Evolutionary conservation across 805 yeast species (phyloP).

Genomic region (Kodamaea hsintzibuensis): DNA sequence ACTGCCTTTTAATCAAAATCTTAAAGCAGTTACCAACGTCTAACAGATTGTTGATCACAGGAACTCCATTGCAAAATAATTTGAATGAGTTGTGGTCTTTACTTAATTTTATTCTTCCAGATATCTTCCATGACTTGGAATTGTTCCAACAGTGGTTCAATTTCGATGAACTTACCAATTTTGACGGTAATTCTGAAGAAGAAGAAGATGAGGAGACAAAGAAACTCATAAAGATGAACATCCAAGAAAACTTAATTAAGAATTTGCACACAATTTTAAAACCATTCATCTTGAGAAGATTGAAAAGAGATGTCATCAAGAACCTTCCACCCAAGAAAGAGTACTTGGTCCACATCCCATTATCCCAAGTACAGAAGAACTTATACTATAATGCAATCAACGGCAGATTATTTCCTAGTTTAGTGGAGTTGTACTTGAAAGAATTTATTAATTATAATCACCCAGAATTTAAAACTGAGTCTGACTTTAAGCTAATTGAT

Average conservation of each 20-base stretch:
- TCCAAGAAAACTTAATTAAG: slow-evolving; percentile 55
- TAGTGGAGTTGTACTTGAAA: slow-evolving; percentile 48
- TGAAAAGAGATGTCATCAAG: slow-evolving; percentile 68
- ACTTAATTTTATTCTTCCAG: slow-evolving; percentile 88
- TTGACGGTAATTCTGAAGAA: slow-evolving; percentile 21
- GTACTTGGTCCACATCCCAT: slow-evolving; percentile 72
- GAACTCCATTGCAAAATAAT: slow-evolving; percentile 96
- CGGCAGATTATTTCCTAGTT: slow-evolving; percentile 43
- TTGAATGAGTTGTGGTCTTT: slow-evolving; percentile 89
- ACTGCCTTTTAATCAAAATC: slow-evolving; percentile 71
- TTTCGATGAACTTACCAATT: slow-evolving; percentile 56
- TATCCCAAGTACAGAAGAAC: slow-evolving; percentile 63
- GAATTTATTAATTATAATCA: slow-evolving; percentile 51
- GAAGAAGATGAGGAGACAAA: slow-evolving; percentile 44
- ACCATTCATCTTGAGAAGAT: slow-evolving; percentile 82
- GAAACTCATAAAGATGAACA: slow-evolving; percentile 56
- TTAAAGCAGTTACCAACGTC: slow-evolving; percentile 66
- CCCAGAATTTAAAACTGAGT: slow-evolving; percentile 16
- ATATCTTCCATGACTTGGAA: slow-evolving; percentile 85
- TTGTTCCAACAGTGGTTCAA: slow-evolving; percentile 95
- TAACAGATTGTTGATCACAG: slow-evolving; percentile 81
- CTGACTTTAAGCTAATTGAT: slow-evolving; percentile 33
- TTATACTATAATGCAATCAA: slow-evolving; percentile 57
- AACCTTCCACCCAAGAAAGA: slow-evolving; percentile 88
- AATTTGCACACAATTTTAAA: slow-evolving; percentile 84